Percentiles rank a stretch among this genome's conserved stretches.
phyloP scores from a whole-genome alignment of 257 asterid genomes.

The Ajuga chamaepitys region DNA sequence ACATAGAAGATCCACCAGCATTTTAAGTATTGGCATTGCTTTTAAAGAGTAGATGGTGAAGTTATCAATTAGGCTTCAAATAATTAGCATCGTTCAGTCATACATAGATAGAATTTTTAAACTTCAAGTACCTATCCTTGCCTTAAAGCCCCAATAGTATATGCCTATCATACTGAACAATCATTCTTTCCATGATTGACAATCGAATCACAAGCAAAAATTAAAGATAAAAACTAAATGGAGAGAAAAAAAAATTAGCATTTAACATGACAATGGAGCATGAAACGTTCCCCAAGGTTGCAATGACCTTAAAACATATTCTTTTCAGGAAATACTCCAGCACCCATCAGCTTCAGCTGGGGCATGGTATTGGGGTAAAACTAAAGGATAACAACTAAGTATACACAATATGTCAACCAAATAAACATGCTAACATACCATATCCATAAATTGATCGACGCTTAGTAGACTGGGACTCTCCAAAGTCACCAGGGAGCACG shows the following conservation, averaged over 20 bases:
- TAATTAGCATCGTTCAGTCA: too few relatives aligned
- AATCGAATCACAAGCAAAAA: too few relatives aligned
- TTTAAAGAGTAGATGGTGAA: background rate
- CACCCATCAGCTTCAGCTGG: background rate
- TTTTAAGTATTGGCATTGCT: background rate
- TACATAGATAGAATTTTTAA: too few relatives aligned
- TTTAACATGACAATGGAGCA: background rate
- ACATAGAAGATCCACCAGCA: too few relatives aligned
- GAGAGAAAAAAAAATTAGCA: too few relatives aligned
- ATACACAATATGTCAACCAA: background rate
- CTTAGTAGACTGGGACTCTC: slow-evolving; percentile 51
- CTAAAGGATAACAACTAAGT: background rate
- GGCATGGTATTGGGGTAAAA: background rate
- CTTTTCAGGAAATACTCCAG: background rate
- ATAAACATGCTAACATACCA: slow-evolving; percentile 36
- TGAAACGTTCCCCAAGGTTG: background rate
- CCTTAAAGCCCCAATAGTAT: background rate
- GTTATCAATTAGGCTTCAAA: too few relatives aligned
- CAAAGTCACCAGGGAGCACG: slow-evolving; percentile 39
- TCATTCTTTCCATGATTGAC: too few relatives aligned
- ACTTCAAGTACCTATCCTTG: background rate
- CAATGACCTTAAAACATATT: background rate
- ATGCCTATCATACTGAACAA: background rate
- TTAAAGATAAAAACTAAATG: background rate
- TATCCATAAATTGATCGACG: slow-evolving; percentile 60